Percentiles rank a stretch among this genome's conserved stretches.
Conservation (phyloP, 176 grass and related monocot species). For the Bothriochloa decipiens region DNA sequence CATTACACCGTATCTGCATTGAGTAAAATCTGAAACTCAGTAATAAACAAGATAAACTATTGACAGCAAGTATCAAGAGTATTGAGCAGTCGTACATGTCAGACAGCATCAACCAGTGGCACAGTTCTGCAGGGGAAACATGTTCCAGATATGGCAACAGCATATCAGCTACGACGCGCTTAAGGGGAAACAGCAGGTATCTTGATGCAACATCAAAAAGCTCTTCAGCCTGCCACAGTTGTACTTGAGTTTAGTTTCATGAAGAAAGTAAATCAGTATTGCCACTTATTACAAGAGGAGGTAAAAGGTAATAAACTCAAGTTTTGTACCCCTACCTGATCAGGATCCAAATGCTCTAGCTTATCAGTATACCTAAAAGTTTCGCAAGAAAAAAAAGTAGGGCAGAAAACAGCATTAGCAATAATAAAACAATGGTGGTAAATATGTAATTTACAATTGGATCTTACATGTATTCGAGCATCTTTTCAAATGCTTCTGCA, state of each 20-base stretch:
- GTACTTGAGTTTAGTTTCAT: slow-evolving; percentile 6
- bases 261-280: background rate
- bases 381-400: background rate
- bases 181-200: slow-evolving; percentile 88
- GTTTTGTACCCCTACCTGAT: slow-evolving; percentile 56
- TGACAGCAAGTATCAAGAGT: slow-evolving; percentile 4
- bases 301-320: background rate
- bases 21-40: slow-evolving; percentile 7
- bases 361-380: slow-evolving; percentile 85
- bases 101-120: slow-evolving; percentile 90
- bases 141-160: slow-evolving; percentile 68
- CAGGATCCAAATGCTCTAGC: slow-evolving; percentile 70
- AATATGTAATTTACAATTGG: background rate
- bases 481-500: slow-evolving; percentile 89
- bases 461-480: slow-evolving; percentile 98
- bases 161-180: slow-evolving; percentile 75
- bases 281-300: background rate
- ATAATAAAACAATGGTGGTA: slow-evolving; percentile 28
- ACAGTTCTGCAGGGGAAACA: slow-evolving; percentile 76
- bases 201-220: slow-evolving; percentile 97
- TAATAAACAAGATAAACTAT: background rate
- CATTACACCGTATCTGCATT: slow-evolving; percentile 72
- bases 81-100: slow-evolving; percentile 69
- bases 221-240: slow-evolving; percentile 75
- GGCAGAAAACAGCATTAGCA: slow-evolving; percentile 7